A percentile compares a stretch with the other conserved stretches of the same genome.
phyloP scores from a whole-genome alignment of 108 stramenopile species.

The Nannochloropsis gaditana region DNA sequence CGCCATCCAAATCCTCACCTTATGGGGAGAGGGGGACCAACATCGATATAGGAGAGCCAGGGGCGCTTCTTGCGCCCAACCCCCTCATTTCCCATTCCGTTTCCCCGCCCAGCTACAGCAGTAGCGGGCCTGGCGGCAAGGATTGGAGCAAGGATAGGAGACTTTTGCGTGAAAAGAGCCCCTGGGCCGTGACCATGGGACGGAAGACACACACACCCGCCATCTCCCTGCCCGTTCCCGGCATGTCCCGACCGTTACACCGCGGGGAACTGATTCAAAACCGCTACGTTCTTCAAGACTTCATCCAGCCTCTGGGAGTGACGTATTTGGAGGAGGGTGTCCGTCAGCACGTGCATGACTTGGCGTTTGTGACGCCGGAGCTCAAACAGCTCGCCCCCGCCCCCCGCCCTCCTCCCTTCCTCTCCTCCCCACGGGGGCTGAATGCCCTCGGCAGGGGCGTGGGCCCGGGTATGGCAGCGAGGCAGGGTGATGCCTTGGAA shows the following conservation, averaged over 20 bases:
- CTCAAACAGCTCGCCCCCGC: neutral
- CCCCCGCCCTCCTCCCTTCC: neutral
- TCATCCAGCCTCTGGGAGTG: conserved; percentile 1
- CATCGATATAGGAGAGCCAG: neutral
- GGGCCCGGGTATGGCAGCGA: no score
- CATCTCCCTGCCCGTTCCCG: neutral
- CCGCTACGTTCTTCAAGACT: neutral
- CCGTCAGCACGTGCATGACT: neutral
- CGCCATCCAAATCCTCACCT: neutral
- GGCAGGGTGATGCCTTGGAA: no score
- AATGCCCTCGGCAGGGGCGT: no score
- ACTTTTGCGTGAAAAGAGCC: no score
- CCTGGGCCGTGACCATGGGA: neutral
- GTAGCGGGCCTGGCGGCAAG: neutral
- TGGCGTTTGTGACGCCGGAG: neutral
- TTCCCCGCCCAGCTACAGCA: conserved; percentile 1
- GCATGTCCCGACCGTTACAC: neutral
- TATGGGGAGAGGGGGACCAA: conserved; percentile 9
- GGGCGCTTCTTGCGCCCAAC: neutral
- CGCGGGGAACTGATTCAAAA: neutral
- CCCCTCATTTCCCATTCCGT: neutral
- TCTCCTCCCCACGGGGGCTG: neutral
- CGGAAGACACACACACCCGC: neutral
- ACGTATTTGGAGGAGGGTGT: neutral
- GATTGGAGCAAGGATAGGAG: neutral